Evolutionary conservation across 2,329 filamentous ascomycete species (phyloP).

Genomic region (Chaetomiaceae sp.): DNA sequence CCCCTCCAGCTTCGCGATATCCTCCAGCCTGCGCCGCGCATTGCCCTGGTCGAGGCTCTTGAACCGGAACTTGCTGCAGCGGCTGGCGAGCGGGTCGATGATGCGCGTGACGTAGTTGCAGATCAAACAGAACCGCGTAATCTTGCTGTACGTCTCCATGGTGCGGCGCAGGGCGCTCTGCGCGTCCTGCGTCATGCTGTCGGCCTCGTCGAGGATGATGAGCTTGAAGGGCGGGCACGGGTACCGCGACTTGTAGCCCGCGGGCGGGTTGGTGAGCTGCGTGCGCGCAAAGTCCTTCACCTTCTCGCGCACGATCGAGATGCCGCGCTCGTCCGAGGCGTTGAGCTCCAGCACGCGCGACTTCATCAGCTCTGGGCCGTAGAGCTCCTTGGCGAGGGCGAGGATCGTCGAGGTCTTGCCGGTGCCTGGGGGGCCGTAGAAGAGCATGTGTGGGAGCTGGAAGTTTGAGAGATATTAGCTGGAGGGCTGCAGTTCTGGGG

Average conservation of each 20-base stretch:
- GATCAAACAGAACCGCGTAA: constrained; percentile 94
- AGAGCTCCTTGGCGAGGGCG: constrained; percentile 93
- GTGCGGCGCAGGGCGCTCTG: constrained; percentile 88
- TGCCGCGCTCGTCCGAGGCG: constrained; percentile 96
- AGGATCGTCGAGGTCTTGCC: constrained; percentile 98
- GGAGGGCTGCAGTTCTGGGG: not conserved
- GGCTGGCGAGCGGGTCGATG: constrained; percentile 88
- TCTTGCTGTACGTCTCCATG: constrained; percentile 97
- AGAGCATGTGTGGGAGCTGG: constrained; percentile 95
- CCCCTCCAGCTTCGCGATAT: constrained; percentile 77
- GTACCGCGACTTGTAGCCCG: constrained; percentile 65
- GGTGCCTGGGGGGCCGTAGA: constrained; percentile 95
- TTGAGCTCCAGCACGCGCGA: constrained; percentile 97
- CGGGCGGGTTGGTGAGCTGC: constrained; percentile 79
- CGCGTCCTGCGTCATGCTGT: constrained; percentile 98
- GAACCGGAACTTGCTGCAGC: constrained; percentile 97
- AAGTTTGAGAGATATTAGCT: constrained; percentile 1
- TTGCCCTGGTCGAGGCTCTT: constrained; percentile 89
- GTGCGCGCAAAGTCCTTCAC: constrained; percentile 97
- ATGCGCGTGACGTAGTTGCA: constrained; percentile 99
- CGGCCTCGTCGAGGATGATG: constrained; percentile 95
- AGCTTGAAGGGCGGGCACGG: constrained; percentile 99
- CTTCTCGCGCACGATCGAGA: constrained; percentile 93
- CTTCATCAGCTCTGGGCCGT: constrained; percentile 89
- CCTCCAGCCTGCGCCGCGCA: constrained; percentile 70